Evolutionary conservation across 2,329 filamentous ascomycete species (phyloP).

Genomic region (Proliferodiscus dingleyae): DNA sequence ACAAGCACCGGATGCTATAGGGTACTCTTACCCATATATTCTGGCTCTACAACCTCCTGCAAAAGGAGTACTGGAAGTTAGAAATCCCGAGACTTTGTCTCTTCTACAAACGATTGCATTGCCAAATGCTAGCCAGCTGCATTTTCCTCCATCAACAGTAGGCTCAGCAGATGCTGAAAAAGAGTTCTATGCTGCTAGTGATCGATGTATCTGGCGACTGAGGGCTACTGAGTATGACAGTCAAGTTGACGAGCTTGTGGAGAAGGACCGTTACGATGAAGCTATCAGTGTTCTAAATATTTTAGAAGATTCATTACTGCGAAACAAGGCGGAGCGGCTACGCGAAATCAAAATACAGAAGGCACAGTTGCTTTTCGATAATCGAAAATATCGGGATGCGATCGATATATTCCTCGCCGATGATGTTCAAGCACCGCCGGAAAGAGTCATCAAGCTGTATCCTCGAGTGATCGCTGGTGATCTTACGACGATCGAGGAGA

Average conservation of each 20-base stretch:
- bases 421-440: conserved; percentile 82
- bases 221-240: conserved; percentile 84
- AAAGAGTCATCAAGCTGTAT: conserved; percentile 80
- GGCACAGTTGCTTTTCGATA: conserved; percentile 76
- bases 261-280: conserved; percentile 74
- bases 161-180: conserved; percentile 96
- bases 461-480: conserved; percentile 80
- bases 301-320: conserved; percentile 86
- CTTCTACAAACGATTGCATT: conserved; percentile 80
- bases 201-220: conserved; percentile 94
- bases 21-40: conserved; percentile 96
- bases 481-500: conserved; percentile 57
- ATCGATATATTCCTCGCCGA: conserved; percentile 76
- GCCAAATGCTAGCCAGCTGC: conserved; percentile 75
- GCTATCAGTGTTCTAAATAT: conserved; percentile 84
- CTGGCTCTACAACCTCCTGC: conserved; percentile 77
- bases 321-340: conserved; percentile 74
- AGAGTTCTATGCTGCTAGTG: conserved; percentile 89
- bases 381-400: conserved; percentile 77
- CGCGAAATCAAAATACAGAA: conserved; percentile 89
- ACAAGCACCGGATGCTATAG: conserved; percentile 80
- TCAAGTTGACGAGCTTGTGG: conserved; percentile 78
- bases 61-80: conserved; percentile 81
- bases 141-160: conserved; percentile 88
- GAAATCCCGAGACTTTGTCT: conserved; percentile 89